Base-by-base conservation (phyloP, 306 rosid species). In the Trifolium fragiferum region DNA sequence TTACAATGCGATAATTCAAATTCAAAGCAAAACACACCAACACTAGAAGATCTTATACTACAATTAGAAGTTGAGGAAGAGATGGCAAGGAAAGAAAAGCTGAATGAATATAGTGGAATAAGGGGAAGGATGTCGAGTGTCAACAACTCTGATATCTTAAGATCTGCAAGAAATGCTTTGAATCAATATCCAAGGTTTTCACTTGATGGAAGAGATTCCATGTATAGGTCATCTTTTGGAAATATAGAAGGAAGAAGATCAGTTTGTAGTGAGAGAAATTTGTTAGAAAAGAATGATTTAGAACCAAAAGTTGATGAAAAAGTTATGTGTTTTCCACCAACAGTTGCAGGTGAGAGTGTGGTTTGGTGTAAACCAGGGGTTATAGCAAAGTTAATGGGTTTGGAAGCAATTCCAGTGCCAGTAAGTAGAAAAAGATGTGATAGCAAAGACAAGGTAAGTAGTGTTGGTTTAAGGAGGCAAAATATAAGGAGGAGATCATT, bases 101-200 rank as follows among this genome's bases (percentile, higher is more conserved):
- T 77, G 9, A 60, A 18, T 19, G 80, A 73, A 25, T 65, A 67
- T 15, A 75, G 54, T 60, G 81, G 83, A 37, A 44, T 71, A 10
- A 77, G 78, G 35, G 87, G 96, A 10, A 86, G 96, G 66, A 86
- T 87, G 92, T 90, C 97, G 3, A 84, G 96, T 63, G 92, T 89
- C 14, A 90, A 86, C 89, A 89, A 87, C 71, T 86, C 93, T 7
- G 93, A 91, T 47, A 91, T 94, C 68, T 68, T 94, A 49, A 80
- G 96, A 70, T 91, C 96, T 18, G 96, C 98, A 15, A 80, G 95
- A 66, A 92, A 91, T 33, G 98, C 98, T 10, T 78, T 94, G 86
- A 91, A 87, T 81, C 97, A 94, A 76, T 91, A 94, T 59, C 98
- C 98, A 3, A 77, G 98, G 62, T 94, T 94, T 81, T 94, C 98